phyloP scores from a whole-genome alignment of 768 basidiomycete species.

The Lactifluus piperatus region DNA sequence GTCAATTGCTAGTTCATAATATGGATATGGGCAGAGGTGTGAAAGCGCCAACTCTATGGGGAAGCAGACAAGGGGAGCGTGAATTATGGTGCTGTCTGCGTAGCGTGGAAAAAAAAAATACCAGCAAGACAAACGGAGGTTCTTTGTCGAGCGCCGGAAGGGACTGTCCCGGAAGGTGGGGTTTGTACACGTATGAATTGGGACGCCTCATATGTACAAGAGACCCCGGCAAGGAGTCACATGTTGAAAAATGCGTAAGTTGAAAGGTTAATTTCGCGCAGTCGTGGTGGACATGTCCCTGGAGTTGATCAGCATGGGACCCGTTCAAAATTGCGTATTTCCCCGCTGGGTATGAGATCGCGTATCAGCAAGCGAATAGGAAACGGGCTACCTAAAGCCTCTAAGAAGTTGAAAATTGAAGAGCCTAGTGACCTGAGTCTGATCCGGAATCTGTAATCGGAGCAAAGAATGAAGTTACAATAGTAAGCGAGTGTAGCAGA shows the following conservation, averaged over 20 bases:
- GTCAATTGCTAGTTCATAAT: constrained; percentile 46
- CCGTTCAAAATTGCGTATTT: constrained; percentile 1
- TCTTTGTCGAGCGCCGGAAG: constrained; percentile 10
- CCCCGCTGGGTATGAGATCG: neutral
- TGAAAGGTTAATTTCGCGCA: constrained; percentile 15
- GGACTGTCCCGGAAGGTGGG: constrained; percentile 11
- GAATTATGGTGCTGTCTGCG: neutral
- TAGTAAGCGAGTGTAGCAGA: no score
- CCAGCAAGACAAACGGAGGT: constrained; percentile 3
- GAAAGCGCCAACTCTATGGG: constrained; percentile 16
- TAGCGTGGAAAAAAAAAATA: constrained; percentile 10
- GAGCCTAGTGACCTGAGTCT: neutral
- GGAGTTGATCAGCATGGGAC: constrained; percentile 1
- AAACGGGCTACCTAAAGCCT: neutral
- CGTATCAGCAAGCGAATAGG: neutral
- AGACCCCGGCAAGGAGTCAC: constrained; percentile 13
- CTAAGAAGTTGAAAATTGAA: neutral
- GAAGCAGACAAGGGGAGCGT: constrained; percentile 13
- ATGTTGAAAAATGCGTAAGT: constrained; percentile 6
- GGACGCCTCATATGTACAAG: constrained; percentile 5
- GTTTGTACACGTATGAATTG: constrained; percentile 16
- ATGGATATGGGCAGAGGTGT: constrained; percentile 25
- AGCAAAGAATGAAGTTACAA: neutral
- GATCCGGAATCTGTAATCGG: neutral
- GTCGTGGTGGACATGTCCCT: constrained; percentile 7